A percentile compares a stretch with the other conserved stretches of the same genome.
Conservation (phyloP, 169 alveolate species). For the Eimeria falciformis region DNA sequence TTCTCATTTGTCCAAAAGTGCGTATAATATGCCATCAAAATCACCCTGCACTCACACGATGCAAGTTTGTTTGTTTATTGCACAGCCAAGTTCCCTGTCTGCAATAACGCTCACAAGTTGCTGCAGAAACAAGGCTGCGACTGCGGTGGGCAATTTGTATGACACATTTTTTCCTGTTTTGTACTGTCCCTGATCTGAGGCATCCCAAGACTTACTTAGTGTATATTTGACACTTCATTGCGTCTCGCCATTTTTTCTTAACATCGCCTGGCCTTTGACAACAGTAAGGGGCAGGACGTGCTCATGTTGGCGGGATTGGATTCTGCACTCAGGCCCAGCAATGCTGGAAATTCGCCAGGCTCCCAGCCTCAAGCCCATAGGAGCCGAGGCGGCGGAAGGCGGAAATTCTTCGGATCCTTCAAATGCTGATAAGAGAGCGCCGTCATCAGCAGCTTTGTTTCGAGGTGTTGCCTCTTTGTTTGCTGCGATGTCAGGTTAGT, state of each 20-base stretch:
- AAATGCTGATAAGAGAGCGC: neutral
- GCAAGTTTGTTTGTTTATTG: neutral
- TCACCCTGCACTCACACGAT: too few relatives aligned
- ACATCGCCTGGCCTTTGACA: neutral
- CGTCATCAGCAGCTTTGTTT: slow-evolving; percentile 21
- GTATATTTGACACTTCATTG: neutral
- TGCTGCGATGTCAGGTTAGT: slow-evolving; percentile 50
- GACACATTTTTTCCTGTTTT: too few relatives aligned
- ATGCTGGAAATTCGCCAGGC: slow-evolving; percentile 66
- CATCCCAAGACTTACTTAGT: neutral
- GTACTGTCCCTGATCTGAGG: too few relatives aligned
- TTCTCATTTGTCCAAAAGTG: too few relatives aligned
- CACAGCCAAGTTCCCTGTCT: slow-evolving; percentile 86
- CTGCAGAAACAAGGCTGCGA: slow-evolving; percentile 86
- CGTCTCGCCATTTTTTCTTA: neutral
- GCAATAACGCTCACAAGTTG: slow-evolving; percentile 89
- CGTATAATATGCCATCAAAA: too few relatives aligned
- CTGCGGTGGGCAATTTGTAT: slow-evolving; percentile 81
- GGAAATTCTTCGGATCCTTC: neutral
- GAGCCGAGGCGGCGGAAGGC: slow-evolving; percentile 15
- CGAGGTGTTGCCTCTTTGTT: slow-evolving; percentile 56
- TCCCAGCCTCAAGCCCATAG: slow-evolving; percentile 25
- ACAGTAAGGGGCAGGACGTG: neutral
- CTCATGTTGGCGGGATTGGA: neutral
- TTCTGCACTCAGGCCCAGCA: slow-evolving; percentile 63